phyloP scores from a whole-genome alignment of 495 filamentous ascomycete species.

The Penicillium manginii region DNA sequence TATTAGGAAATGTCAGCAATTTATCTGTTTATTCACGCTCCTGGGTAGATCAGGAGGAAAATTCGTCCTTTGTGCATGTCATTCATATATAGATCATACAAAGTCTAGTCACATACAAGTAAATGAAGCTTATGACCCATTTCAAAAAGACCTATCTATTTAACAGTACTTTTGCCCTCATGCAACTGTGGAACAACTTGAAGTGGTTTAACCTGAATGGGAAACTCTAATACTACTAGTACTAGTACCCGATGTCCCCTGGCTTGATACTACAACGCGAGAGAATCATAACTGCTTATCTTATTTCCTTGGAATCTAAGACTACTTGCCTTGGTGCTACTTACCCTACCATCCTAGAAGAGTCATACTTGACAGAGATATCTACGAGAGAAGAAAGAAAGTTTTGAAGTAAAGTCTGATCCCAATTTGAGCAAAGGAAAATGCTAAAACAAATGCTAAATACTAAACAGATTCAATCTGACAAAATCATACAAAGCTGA shows the following conservation, averaged over 20 bases:
- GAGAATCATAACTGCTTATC: too few relatives aligned
- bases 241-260: too few relatives aligned
- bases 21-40: not conserved
- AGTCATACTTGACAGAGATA: not conserved
- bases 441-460: constrained; percentile 6
- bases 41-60: not conserved
- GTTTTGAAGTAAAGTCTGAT: constrained; percentile 5
- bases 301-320: too few relatives aligned
- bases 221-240: too few relatives aligned
- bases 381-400: not conserved
- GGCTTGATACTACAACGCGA: too few relatives aligned
- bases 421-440: constrained; percentile 2
- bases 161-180: too few relatives aligned
- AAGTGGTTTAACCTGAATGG: too few relatives aligned
- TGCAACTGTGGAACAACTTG: too few relatives aligned
- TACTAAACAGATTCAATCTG: constrained; percentile 5
- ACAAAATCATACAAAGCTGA: not conserved
- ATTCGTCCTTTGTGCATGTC: not conserved
- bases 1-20: not conserved
- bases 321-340: too few relatives aligned
- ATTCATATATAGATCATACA: not conserved
- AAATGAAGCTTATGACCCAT: too few relatives aligned
- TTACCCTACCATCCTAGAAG: not conserved
- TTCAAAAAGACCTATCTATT: too few relatives aligned
- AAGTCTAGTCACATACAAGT: not conserved